Evolutionary conservation across 2,329 filamentous ascomycete species (phyloP), one percentile per base, ranked within the genome.

Genomic region (Fusarium musae): DNA sequence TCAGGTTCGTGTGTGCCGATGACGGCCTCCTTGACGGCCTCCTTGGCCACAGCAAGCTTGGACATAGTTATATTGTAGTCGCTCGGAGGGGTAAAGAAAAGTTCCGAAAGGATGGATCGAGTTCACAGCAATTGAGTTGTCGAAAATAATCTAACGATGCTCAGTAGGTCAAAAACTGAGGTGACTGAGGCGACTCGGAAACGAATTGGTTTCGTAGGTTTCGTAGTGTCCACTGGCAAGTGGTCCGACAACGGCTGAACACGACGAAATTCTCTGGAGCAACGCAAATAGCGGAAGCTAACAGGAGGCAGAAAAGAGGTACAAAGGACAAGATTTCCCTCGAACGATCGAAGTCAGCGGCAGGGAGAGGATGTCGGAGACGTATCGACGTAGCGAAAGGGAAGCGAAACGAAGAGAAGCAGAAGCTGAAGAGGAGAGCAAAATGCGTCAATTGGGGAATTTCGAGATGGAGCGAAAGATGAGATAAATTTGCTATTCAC

Each of bases 1-100:
- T 87, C 83, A 13, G 85, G 83, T 76, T 88, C 85, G 64, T 87
- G 84, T 9, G 82, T 81, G 77, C 94, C 94, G 69, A 96, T 84
- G 77, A 97, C 87, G 77, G 89, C 90, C 85, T 95, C 94, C 85
- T 94, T 97, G 81, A 97, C 90, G 70, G 88, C 87, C 82, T 92
- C 91, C 82, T 89, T 92, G 75, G 92, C 87, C 68, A 83, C 82
- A 64, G 84, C 80, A 64, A 84, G 80, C 75, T 82, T 85, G 63
- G 80, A 77, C 82, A 83, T 83, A 77, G 59, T 77, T 76, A 59
- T 61, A 60, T 75, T 52, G 63, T 59, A 59, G 59, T 75, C 75
- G 69, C 69, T 72, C 72, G 72, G 58, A 66, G 64, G 61, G 53
- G 47, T 58, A 70, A 62, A 66, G 68, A 34, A 61, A 39, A 34